Evolutionary conservation across 768 basidiomycete genomes (phyloP), one percentile per base, ranked within the genome.

Genomic region (Lactarius pseudohatsudake): DNA sequence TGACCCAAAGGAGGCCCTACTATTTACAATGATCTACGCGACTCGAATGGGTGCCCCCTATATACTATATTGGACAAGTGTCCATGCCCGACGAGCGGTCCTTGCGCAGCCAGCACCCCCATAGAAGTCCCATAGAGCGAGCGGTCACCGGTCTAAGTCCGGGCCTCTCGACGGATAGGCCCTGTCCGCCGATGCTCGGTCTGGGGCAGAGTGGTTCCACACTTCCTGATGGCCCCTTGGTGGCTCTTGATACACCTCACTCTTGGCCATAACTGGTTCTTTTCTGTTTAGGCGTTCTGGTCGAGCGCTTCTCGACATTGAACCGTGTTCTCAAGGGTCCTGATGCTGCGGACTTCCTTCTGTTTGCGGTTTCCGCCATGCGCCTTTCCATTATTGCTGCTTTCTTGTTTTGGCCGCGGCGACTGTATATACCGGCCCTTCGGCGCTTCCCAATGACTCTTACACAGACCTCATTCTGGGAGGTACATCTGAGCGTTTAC

Each of bases 381-480:
- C 57, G 36, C 38, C 36, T 58, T n/a, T 15, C 34, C 36, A 1
- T 40, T 11, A 16, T 58, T 11, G 57, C 30, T 15, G 36, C 36
- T 1, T 5, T 40, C 20, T 15, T 40, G 10, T 58, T 40, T 58
- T 40, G 57, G 36, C 4, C 36, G 10, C 36, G 36, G 55, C 55
- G 30, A 7, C 34, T 0, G 16, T 57, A 5, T 34, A 20, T 16
- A 34, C 55, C 30, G 30, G 32, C 30, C 55, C 55, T 16, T 18
- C 18, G 18, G 20, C 28, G 18, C 16, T 34, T 3, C 55, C 55
- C 16, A 26, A 34, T 57, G 55, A 18, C 11, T 2, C 30, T 30
- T 32, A 56, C 36, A 47, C 64, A 20, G 40, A 38, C 10, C 43
- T 66, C 34, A 56, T 66, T 32, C 61, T 64, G 16, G 62, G 65